Conservation (phyloP, 1,284 basidiomycete genomes). For the Termitomyces sp. region DNA sequence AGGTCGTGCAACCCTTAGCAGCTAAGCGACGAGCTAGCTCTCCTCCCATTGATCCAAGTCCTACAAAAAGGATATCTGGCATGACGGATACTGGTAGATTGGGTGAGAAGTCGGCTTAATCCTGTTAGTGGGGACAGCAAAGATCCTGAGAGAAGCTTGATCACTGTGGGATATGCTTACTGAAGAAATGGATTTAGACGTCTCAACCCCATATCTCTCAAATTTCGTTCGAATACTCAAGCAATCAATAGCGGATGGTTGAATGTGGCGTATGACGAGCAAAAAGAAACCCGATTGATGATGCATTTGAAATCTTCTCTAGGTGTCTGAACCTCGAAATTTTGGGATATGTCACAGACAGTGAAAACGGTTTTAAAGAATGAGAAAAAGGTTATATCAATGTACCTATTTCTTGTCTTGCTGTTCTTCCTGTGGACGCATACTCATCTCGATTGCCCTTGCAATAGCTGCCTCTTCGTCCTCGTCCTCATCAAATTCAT, state of each 20-base stretch:
- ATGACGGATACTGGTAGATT: not conserved
- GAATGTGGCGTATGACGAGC: not conserved
- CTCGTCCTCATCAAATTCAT: constrained; percentile 45
- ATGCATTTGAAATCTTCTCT: not conserved
- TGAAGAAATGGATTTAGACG: not conserved
- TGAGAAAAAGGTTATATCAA: not conserved
- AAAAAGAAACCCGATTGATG: not conserved
- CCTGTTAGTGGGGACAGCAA: not conserved
- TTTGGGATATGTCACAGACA: not conserved
- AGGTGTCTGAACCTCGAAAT: not conserved
- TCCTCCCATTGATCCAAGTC: constrained; percentile 10
- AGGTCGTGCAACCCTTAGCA: constrained; percentile 1
- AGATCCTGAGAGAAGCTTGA: not conserved
- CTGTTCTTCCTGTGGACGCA: constrained; percentile 41
- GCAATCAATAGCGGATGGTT: not conserved
- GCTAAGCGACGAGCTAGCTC: constrained; percentile 8
- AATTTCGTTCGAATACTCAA: not conserved
- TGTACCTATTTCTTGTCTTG: constrained; percentile 26
- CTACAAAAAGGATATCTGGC: constrained; percentile 10
- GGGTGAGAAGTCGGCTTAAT: not conserved
- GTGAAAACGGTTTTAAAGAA: not conserved
- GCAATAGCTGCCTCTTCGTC: constrained; percentile 55
- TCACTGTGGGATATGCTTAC: not conserved
- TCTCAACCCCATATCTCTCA: not conserved
- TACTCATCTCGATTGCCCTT: constrained; percentile 57